Percentiles rank a stretch among this genome's conserved stretches.
phyloP scores from a whole-genome alignment of 768 basidiomycete genomes.

The Tricholoma matsutake region DNA sequence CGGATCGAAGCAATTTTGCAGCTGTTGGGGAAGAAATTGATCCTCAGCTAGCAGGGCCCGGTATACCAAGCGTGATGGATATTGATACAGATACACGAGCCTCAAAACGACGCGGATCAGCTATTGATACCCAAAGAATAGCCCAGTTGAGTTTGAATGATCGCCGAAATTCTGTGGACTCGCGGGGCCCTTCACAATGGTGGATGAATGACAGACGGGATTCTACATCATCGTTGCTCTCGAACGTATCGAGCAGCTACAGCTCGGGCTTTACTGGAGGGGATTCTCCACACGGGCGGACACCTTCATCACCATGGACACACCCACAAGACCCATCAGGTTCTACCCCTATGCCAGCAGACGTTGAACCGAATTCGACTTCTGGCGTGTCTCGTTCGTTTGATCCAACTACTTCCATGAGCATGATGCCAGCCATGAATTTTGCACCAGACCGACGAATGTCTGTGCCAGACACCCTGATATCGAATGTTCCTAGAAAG shows the following conservation, averaged over 20 bases:
- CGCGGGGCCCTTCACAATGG: constrained; percentile 52
- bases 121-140: constrained; percentile 74
- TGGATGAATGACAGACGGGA: constrained; percentile 71
- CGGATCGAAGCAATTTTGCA: constrained; percentile 53
- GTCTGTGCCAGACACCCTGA: constrained; percentile 65
- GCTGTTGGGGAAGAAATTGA: constrained; percentile 63
- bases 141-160: constrained; percentile 75
- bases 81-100: constrained; percentile 64
- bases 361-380: constrained; percentile 39
- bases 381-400: constrained; percentile 39
- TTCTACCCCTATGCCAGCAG: constrained; percentile 40
- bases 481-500: constrained; percentile 42
- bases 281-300: constrained; percentile 63
- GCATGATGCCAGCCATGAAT: constrained; percentile 56
- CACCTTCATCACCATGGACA: constrained; percentile 70
- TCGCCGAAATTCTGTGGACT: constrained; percentile 74
- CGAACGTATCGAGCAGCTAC: constrained; percentile 54
- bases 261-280: constrained; percentile 55
- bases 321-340: constrained; percentile 31
- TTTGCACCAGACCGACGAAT: constrained; percentile 69
- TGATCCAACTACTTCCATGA: constrained; percentile 44
- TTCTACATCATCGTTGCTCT: constrained; percentile 66
- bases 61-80: constrained; percentile 57
- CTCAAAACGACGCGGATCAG: constrained; percentile 80
- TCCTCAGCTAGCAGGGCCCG: constrained; percentile 64